Conservation (phyloP, 2,329 filamentous ascomycete species). For the Ophiognomonia clavigignenti-juglandacearum region DNA sequence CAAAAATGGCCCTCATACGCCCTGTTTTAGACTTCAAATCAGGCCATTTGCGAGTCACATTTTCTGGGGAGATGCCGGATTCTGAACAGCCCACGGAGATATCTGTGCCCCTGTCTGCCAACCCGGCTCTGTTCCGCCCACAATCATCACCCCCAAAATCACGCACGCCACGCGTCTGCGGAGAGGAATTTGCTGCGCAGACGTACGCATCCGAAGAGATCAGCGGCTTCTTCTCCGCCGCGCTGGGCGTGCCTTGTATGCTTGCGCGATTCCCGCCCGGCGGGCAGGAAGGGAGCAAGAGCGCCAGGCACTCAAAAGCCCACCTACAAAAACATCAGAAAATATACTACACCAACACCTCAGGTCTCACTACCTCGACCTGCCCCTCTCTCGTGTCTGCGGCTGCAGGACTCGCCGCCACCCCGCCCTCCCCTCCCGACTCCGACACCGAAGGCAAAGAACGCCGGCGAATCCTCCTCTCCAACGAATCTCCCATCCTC, state of each 20-base stretch:
- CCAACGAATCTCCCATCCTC: conserved; percentile 92
- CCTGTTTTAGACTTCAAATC: conserved; percentile 67
- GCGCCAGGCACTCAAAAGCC: conserved; percentile 66
- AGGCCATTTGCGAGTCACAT: conserved; percentile 60
- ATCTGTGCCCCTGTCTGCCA: conserved; percentile 60
- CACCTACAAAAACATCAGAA: conserved; percentile 58
- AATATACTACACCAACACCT: conserved; percentile 20
- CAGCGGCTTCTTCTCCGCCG: conserved; percentile 70
- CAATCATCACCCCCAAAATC: conserved; percentile 32
- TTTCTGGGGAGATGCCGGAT: conserved; percentile 29
- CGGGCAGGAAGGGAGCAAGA: conserved; percentile 43
- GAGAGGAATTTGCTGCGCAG: conserved; percentile 67
- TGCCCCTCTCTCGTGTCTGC: not conserved
- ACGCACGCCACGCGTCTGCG: conserved; percentile 69
- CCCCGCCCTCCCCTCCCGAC: conserved; percentile 50
- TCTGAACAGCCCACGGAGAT: conserved; percentile 30
- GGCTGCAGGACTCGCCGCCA: conserved; percentile 6
- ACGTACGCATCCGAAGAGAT: conserved; percentile 64
- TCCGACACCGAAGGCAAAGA: conserved; percentile 45
- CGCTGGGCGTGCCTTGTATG: conserved; percentile 73
- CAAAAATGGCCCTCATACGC: conserved; percentile 78
- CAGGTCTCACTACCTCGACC: conserved; percentile 45
- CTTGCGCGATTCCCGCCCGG: conserved; percentile 78
- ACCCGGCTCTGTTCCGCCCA: conserved; percentile 53
- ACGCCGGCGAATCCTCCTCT: conserved; percentile 64